These are phyloP conservation scores for Botryotinia globosa DNA, from an alignment of 2,329 filamentous ascomycete species.

Conservation along the genomic window DNA sequence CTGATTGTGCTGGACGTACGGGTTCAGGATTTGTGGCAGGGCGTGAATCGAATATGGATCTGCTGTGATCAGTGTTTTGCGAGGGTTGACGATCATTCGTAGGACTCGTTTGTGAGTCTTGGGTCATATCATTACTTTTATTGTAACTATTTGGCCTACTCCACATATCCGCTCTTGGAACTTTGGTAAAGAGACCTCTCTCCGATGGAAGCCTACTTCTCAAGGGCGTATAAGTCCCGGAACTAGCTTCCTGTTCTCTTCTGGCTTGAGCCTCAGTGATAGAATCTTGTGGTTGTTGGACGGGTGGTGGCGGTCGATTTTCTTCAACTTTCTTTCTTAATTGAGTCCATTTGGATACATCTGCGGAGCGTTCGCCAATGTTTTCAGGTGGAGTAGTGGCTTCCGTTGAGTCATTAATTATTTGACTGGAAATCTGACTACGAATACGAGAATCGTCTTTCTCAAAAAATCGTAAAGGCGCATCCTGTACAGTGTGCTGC, in stretches of 20 bases:
- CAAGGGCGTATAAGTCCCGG: constrained; percentile 32
- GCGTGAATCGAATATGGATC: neutral
- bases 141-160: constrained; percentile 11
- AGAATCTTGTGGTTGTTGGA: constrained; percentile 7
- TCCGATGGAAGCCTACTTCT: constrained; percentile 13
- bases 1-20: neutral
- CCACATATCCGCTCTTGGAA: constrained; percentile 13
- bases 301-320: neutral
- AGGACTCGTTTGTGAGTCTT: too few relatives aligned
- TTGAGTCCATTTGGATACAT: constrained; percentile 24
- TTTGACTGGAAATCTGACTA: constrained; percentile 1
- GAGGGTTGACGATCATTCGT: neutral
- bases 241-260: constrained; percentile 32
- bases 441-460: neutral
- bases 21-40: neutral
- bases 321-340: constrained; percentile 24
- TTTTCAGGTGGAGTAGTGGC: neutral
- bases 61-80: neutral
- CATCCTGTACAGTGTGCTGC: neutral
- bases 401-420: constrained; percentile 2
- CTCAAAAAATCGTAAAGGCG: neutral
- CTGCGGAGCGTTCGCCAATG: neutral
- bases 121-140: neutral
- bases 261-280: constrained; percentile 29
- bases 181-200: neutral